phyloP scores from a whole-genome alignment of 2,329 filamentous ascomycete species.

The Eurotiales sp. region DNA sequence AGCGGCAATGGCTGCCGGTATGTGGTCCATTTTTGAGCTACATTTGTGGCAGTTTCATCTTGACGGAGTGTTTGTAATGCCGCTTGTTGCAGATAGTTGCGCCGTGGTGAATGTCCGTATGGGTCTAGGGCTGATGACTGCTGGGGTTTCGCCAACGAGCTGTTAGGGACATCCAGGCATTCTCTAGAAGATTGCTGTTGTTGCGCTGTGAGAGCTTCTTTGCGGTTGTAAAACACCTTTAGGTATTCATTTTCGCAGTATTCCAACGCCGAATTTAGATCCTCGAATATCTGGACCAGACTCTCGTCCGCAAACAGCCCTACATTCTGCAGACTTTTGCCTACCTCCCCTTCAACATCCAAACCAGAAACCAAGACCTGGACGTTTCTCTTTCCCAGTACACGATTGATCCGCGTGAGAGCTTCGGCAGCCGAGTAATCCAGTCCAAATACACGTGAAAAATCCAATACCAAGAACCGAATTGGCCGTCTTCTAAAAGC shows the following conservation, averaged over 20 bases:
- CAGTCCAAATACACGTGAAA: constrained; percentile 83
- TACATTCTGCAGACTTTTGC: constrained; percentile 74
- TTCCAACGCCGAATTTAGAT: constrained; percentile 89
- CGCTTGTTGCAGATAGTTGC: constrained; percentile 70
- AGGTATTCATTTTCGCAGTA: constrained; percentile 93
- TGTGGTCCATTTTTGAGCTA: constrained; percentile 63
- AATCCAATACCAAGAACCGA: constrained; percentile 82
- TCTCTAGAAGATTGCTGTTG: constrained; percentile 11
- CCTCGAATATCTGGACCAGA: constrained; percentile 75
- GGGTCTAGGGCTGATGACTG: constrained; percentile 6
- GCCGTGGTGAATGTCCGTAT: constrained; percentile 70
- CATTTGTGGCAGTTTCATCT: constrained; percentile 49
- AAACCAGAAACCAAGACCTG: constrained; percentile 80
- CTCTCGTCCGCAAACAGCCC: constrained; percentile 72
- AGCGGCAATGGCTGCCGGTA: constrained; percentile 89
- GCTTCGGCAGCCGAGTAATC: constrained; percentile 96
- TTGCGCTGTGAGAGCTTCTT: constrained; percentile 45
- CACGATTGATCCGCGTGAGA: constrained; percentile 85
- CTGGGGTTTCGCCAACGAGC: not conserved
- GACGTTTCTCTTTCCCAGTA: constrained; percentile 73
- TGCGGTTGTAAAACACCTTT: constrained; percentile 70
- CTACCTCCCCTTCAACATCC: constrained; percentile 69
- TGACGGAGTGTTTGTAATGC: constrained; percentile 72
- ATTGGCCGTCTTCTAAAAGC: constrained; percentile 75
- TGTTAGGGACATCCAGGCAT: constrained; percentile 29